Conservation (phyloP, 2,329 filamentous ascomycete genomes). For the Neonectria hederae region DNA sequence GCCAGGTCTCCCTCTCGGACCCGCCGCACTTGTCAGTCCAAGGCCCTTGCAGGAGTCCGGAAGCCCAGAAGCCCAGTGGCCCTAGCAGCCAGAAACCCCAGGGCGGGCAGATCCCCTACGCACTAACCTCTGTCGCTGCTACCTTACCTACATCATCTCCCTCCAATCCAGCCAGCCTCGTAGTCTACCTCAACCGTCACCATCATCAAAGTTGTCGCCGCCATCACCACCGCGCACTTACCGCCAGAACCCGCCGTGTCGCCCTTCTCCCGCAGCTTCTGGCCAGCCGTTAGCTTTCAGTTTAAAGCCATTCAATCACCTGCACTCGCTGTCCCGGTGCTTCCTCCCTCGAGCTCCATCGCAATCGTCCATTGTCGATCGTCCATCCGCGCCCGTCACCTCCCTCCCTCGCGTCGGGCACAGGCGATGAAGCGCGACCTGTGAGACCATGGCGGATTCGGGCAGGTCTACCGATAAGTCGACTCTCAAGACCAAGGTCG, state of each 20-base stretch:
- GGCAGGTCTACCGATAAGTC: slow-evolving; percentile 48
- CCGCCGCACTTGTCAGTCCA: slow-evolving; percentile 23
- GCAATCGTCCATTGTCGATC: slow-evolving; percentile 9
- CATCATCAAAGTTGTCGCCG: neutral
- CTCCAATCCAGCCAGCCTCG: neutral
- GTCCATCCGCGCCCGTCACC: slow-evolving; percentile 24
- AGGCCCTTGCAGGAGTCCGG: slow-evolving; percentile 10
- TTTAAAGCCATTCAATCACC: neutral
- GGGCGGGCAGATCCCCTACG: neutral
- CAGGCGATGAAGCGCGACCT: slow-evolving; percentile 45
- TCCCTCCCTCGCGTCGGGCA: slow-evolving; percentile 14
- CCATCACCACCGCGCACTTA: neutral
- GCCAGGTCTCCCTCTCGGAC: neutral
- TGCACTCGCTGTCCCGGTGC: neutral
- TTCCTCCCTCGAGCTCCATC: neutral
- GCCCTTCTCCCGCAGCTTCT: neutral
- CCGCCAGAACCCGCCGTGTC: neutral
- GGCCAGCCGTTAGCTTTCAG: neutral
- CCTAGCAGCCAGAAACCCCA: slow-evolving; percentile 1
- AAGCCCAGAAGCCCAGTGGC: slow-evolving; percentile 2
- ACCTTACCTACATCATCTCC: slow-evolving; percentile 6
- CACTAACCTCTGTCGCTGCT: neutral
- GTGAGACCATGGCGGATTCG: slow-evolving; percentile 56
- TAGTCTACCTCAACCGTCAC: neutral
- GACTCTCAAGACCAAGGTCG: slow-evolving; percentile 47